Evolutionary conservation across 2,329 filamentous ascomycete species (phyloP).

Genomic region (Paecilomyces formosus): DNA sequence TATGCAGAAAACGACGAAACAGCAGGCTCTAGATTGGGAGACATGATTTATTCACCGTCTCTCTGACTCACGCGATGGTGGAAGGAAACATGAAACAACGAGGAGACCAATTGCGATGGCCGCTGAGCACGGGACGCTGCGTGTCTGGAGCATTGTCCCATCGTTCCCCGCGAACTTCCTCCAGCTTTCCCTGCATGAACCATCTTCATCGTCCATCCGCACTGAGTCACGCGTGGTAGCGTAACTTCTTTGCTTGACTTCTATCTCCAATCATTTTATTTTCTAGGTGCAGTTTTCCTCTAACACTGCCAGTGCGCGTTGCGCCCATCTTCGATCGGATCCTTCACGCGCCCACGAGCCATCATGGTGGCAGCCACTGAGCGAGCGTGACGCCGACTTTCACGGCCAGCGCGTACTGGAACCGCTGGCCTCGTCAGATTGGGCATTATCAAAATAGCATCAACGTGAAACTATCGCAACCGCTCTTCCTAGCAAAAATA

Average conservation of each 20-base stretch:
- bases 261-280: conserved; percentile 1
- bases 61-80: background rate
- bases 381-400: conserved; percentile 15
- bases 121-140: background rate
- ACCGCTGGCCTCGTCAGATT: conserved; percentile 4
- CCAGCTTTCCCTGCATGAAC: background rate
- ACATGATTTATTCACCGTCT: background rate
- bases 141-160: background rate
- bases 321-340: background rate
- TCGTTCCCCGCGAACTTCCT: background rate
- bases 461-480: conserved; percentile 13
- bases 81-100: background rate
- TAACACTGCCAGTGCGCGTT: conserved; percentile 1
- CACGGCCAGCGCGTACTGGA: conserved; percentile 19
- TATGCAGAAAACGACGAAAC: background rate
- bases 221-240: conserved; percentile 5
- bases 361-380: conserved; percentile 12
- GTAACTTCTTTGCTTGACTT: background rate
- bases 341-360: background rate
- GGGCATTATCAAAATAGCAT: conserved; percentile 17
- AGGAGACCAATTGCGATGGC: background rate
- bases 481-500: conserved; percentile 1
- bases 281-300: background rate
- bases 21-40: background rate
- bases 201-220: background rate